Evolutionary conservation across 179 eudicot species (phyloP).

Genomic region (Actinidia polygama): DNA sequence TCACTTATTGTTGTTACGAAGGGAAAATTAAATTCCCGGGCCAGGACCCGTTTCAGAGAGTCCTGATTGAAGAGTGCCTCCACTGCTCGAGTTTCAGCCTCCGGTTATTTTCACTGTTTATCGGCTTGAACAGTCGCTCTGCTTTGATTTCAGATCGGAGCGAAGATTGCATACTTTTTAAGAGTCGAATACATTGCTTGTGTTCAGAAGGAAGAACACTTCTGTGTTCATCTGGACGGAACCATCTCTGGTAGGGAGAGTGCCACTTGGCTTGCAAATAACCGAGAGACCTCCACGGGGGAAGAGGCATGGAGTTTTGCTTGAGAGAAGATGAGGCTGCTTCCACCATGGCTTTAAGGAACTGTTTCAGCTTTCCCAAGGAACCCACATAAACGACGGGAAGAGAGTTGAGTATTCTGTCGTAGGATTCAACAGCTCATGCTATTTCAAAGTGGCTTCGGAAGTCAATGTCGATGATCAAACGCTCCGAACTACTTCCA

Average conservation of each 20-base stretch:
- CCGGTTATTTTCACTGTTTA: constrained; percentile 46
- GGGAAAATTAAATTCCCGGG: background rate
- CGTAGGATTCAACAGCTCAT: constrained; percentile 82
- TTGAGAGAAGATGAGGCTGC: constrained; percentile 82
- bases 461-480: constrained; percentile 83
- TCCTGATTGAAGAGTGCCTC: constrained; percentile 43
- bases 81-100: constrained; percentile 53
- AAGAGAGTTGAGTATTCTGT: constrained; percentile 69
- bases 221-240: constrained; percentile 32
- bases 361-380: constrained; percentile 58
- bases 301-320: constrained; percentile 93
- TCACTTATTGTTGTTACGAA: background rate
- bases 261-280: constrained; percentile 92
- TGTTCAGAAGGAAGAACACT: constrained; percentile 34
- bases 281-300: constrained; percentile 91
- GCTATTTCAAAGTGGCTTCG: constrained; percentile 94
- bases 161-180: constrained; percentile 59
- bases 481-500: constrained; percentile 60
- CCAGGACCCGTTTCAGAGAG: constrained; percentile 31
- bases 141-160: constrained; percentile 57
- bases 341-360: constrained; percentile 83
- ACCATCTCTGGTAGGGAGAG: constrained; percentile 61
- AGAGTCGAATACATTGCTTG: constrained; percentile 62
- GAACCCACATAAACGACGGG: constrained; percentile 80
- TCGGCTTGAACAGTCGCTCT: constrained; percentile 50